phyloP scores from a whole-genome alignment of 164 flowering plant species.

The Magnolia officinalis region DNA sequence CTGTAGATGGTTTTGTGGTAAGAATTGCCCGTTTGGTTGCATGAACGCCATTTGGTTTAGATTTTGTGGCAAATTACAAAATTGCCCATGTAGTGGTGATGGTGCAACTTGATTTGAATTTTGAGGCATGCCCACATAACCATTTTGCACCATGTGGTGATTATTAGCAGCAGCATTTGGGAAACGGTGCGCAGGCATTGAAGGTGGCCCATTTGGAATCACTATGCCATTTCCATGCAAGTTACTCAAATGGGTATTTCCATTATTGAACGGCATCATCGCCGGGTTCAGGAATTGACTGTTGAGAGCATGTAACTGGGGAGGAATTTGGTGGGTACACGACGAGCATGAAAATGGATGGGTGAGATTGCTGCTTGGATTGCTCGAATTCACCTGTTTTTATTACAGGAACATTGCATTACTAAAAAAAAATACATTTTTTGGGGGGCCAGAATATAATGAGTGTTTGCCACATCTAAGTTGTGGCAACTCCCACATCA shows the following conservation, averaged over 20 bases:
- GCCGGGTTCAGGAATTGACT: not conserved
- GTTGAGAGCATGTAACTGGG: not conserved
- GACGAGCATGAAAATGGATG: not conserved
- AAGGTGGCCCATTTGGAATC: not conserved
- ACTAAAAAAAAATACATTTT: not conserved
- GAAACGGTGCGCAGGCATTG: not conserved
- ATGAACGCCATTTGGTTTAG: not conserved
- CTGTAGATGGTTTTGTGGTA: not conserved
- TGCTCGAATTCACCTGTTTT: not conserved
- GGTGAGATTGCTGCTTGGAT: not conserved
- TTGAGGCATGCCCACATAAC: constrained; percentile 2
- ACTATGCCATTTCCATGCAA: not conserved
- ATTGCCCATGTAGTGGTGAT: not conserved
- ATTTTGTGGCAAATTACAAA: constrained; percentile 1
- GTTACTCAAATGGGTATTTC: not conserved
- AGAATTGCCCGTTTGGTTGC: constrained; percentile 1
- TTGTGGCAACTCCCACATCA: too few relatives aligned
- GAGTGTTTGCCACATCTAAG: too few relatives aligned
- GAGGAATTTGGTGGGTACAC: constrained; percentile 1
- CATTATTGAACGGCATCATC: not conserved
- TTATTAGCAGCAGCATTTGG: constrained; percentile 2
- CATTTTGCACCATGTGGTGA: not conserved
- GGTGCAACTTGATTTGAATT: not conserved
- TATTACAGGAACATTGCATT: not conserved
- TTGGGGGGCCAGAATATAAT: too few relatives aligned